Base-by-base conservation (phyloP, 78 protist species). In the Cavenderia fasciculata region DNA sequence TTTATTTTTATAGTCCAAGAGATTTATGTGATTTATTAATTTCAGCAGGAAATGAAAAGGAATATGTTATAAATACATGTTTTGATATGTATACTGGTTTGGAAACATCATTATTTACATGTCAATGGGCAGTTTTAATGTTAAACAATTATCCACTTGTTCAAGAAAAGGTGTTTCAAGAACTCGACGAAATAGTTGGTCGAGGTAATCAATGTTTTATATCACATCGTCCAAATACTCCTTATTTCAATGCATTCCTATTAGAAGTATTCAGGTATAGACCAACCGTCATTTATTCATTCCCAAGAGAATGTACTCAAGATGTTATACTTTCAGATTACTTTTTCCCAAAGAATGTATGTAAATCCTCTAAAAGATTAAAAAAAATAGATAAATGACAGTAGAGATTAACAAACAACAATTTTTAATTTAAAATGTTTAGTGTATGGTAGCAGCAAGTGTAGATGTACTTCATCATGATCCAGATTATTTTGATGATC, bases 81-180 rank as follows among this genome's bases (percentile, higher is more conserved):
- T 40, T 72, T 25, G 56, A 41, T 1, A 10, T 43, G 21, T 74
- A 79, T 36, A 68, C 88, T 44, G 74, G 69, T 18, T 66, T 29
- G 4, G 88, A 79, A 23, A 79, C 88, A 21, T 12, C 59, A n/a
- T 36, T 59, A 23, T 51, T 38, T 16, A 68, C 77, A 18, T 29
- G 63, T 1, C 59, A 79, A n/a, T 68, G 74, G 88, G 19, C 25
- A 18, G 29, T 79, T 8, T 19, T 79, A 31, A 49, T 79, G 66
- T 49, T 41, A n/a, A 68, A 79, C 19, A 0, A 79, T 66, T n/a
- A n/a, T n/a, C 66, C 56, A 54, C 63, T 66, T 18, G 31, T 79
- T 56, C 88, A 79, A 68, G 88, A 63, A 52, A 66, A 63, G 11
- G 66, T 63, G 7, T 34, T 19, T 25, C 44, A 18, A 16, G 87